Percentiles rank a stretch among this genome's conserved stretches.
These are phyloP conservation scores for Fagus crenata DNA, from an alignment of 306 rosid species.

Conservation along the genomic window DNA sequence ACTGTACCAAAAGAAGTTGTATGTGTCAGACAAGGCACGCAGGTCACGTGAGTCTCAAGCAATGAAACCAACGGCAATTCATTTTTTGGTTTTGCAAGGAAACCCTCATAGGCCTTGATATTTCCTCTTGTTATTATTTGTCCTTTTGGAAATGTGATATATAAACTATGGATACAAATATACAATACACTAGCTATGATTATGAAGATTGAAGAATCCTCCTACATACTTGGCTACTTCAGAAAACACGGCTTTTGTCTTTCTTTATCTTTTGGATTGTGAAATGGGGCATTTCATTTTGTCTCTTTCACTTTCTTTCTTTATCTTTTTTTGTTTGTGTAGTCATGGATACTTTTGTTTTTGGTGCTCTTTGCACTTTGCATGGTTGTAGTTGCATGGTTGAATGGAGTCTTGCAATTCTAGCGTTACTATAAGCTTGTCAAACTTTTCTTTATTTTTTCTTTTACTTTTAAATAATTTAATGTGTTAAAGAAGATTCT, in stretches of 20 bases:
- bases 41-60: conserved; percentile 63
- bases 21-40: conserved; percentile 62
- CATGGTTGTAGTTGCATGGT: conserved; percentile 11
- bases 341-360: not conserved
- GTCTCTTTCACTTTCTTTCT: not conserved
- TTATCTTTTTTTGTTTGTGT: not conserved
- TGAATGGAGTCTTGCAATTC: conserved; percentile 1
- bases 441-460: not conserved
- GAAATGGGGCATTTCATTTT: conserved; percentile 22
- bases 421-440: not conserved
- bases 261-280: not conserved
- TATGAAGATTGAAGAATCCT: not conserved
- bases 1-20: conserved; percentile 31
- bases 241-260: conserved; percentile 45
- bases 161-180: no score
- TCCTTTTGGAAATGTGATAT: no score
- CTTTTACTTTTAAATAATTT: not conserved
- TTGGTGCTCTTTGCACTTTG: conserved; percentile 35
- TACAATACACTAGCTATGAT: no score
- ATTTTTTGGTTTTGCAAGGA: not conserved
- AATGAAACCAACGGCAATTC: conserved; percentile 32
- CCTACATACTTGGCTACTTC: conserved; percentile 4
- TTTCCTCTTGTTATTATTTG: not conserved
- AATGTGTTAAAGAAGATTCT: not conserved
- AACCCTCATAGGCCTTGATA: not conserved